phyloP scores from a whole-genome alignment of 2,329 filamentous ascomycete species.

The Apiospora rasikravindrae region DNA sequence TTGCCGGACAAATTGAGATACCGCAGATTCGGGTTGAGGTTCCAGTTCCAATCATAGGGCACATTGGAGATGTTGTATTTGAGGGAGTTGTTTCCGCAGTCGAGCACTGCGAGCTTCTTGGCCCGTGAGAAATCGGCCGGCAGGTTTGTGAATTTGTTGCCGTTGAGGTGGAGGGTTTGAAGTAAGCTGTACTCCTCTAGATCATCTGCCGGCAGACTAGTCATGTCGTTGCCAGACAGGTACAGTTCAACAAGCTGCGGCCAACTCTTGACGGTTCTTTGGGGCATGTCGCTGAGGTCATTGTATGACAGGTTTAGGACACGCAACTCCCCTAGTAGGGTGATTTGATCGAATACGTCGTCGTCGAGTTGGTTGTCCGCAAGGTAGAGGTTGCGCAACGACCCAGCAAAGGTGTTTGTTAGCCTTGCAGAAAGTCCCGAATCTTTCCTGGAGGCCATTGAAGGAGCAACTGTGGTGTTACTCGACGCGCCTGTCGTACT shows the following conservation, averaged over 20 bases:
- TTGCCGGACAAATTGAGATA: conserved; percentile 98
- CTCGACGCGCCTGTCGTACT: conserved; percentile 52
- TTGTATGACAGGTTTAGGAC: conserved; percentile 96
- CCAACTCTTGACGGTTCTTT: conserved; percentile 87
- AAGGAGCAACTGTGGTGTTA: conserved; percentile 56
- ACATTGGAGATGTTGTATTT: conserved; percentile 99
- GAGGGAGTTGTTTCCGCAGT: conserved; percentile 91
- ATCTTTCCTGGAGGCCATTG: conserved; percentile 74
- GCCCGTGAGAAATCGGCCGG: conserved; percentile 95
- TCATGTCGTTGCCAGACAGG: conserved; percentile 92
- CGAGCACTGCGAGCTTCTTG: conserved; percentile 86
- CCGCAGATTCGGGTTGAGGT: conserved; percentile 92
- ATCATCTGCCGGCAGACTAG: conserved; percentile 89
- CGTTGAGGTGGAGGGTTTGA: conserved; percentile 92
- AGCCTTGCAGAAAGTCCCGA: conserved; percentile 82
- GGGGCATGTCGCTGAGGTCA: conserved; percentile 88
- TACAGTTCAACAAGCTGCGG: conserved; percentile 90
- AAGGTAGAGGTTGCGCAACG: conserved; percentile 81
- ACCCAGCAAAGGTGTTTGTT: conserved; percentile 85
- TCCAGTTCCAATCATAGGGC: conserved; percentile 99
- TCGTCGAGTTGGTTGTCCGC: conserved; percentile 95
- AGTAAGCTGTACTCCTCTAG: conserved; percentile 87
- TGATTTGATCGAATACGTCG: conserved; percentile 92
- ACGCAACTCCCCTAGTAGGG: conserved; percentile 79
- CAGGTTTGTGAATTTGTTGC: conserved; percentile 96